These are phyloP conservation scores for Yarrowia sp. DNA, from an alignment of 805 yeast species.

Conservation along the genomic window DNA sequence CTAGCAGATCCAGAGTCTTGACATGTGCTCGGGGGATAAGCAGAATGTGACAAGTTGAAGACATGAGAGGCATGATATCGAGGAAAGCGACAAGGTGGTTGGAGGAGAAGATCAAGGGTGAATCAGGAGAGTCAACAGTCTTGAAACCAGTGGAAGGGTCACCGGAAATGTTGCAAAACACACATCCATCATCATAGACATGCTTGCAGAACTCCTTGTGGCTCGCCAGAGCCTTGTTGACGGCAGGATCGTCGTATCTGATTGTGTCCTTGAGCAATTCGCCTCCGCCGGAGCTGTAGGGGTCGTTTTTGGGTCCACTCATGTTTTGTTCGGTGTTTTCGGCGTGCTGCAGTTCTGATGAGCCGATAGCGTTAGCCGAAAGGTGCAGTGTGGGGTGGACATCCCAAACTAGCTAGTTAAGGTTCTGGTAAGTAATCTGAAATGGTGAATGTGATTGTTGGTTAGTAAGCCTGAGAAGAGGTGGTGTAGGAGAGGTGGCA, in stretches of 20 bases:
- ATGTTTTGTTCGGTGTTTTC: neutral
- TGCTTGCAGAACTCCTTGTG: constrained; percentile 24
- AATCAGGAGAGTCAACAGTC: constrained; percentile 29
- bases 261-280: constrained; percentile 17
- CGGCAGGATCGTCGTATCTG: constrained; percentile 16
- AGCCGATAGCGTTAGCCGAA: constrained; percentile 24
- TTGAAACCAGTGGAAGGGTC: constrained; percentile 30
- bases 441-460: neutral
- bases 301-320: constrained; percentile 1
- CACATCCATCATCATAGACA: constrained; percentile 31
- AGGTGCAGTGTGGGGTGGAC: neutral
- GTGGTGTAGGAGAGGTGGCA: neutral
- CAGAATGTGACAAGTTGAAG: constrained; percentile 40
- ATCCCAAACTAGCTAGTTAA: constrained; percentile 1
- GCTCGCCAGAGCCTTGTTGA: constrained; percentile 17
- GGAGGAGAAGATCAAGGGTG: constrained; percentile 35
- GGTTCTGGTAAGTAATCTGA: neutral
- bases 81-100: constrained; percentile 39
- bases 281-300: constrained; percentile 12
- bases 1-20: constrained; percentile 35
- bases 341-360: constrained; percentile 3
- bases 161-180: constrained; percentile 37
- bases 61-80: constrained; percentile 42
- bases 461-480: neutral
- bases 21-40: constrained; percentile 40